A percentile compares a stretch with the other conserved stretches of the same genome.
phyloP scores from a whole-genome alignment of 2,329 filamentous ascomycete genomes.

The Harringtonia lauricola region DNA sequence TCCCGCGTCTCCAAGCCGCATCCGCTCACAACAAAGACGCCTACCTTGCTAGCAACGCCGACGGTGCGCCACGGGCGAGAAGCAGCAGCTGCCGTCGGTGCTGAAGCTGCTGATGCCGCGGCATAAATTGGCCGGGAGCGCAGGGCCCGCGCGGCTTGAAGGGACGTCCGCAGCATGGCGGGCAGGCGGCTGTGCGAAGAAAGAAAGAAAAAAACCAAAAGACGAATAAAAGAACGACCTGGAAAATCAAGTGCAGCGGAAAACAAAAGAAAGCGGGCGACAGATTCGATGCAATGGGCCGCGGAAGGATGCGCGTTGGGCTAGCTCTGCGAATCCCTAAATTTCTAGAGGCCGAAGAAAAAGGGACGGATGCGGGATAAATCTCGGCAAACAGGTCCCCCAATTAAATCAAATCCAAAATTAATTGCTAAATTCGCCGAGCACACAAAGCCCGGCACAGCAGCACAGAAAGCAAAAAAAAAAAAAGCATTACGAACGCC shows the following conservation, averaged over 20 bases:
- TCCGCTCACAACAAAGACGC: too few relatives aligned
- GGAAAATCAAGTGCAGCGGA: background rate
- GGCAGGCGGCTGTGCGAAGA: slow-evolving; percentile 34
- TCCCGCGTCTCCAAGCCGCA: too few relatives aligned
- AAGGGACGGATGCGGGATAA: slow-evolving; percentile 17
- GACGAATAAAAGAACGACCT: background rate
- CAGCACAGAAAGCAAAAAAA: too few relatives aligned
- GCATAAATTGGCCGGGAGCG: slow-evolving; percentile 37
- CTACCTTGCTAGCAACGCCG: slow-evolving; percentile 8
- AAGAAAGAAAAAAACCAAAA: background rate
- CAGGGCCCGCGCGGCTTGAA: slow-evolving; percentile 52
- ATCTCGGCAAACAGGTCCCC: slow-evolving; percentile 15
- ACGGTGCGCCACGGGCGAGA: slow-evolving; percentile 46
- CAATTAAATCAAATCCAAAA: slow-evolving; percentile 9
- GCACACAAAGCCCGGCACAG: too few relatives aligned
- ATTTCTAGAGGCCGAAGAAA: slow-evolving; percentile 8
- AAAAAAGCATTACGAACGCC: background rate
- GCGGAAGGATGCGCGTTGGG: background rate
- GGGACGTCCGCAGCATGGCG: slow-evolving; percentile 58
- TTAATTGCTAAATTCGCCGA: slow-evolving; percentile 4
- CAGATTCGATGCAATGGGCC: background rate
- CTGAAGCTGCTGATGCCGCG: background rate
- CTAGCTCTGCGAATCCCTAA: background rate
- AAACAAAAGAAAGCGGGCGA: background rate
- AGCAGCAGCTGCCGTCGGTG: slow-evolving; percentile 28